phyloP scores from a whole-genome alignment of 768 basidiomycete species.

The Mycena rosella region DNA sequence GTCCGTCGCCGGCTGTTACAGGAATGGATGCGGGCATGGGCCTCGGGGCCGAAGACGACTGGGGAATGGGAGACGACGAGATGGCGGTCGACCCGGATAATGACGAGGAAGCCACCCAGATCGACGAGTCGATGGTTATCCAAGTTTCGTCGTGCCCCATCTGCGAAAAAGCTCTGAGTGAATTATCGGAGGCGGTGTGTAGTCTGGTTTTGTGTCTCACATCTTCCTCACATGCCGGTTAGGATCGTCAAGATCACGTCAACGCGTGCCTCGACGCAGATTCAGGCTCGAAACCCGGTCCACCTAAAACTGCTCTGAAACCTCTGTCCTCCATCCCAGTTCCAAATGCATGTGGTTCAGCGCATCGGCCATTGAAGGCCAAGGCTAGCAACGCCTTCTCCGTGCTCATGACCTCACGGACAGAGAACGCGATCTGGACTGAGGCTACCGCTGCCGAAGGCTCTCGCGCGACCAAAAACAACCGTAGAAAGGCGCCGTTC shows the following conservation, averaged over 20 bases:
- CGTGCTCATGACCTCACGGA: constrained; percentile 89
- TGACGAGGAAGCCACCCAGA: constrained; percentile 35
- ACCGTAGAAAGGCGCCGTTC: constrained; percentile 87
- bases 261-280: constrained; percentile 63
- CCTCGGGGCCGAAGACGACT: constrained; percentile 59
- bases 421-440: constrained; percentile 88
- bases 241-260: constrained; percentile 69
- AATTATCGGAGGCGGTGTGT: constrained; percentile 37
- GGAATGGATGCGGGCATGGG: constrained; percentile 42
- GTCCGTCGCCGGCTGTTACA: constrained; percentile 13
- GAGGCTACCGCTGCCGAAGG: constrained; percentile 73
- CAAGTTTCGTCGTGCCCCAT: constrained; percentile 39
- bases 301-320: constrained; percentile 31
- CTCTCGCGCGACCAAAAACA: constrained; percentile 60
- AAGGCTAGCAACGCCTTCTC: constrained; percentile 68
- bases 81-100: constrained; percentile 47
- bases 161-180: constrained; percentile 43
- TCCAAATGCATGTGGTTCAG: constrained; percentile 29
- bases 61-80: constrained; percentile 85
- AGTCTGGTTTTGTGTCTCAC: background rate
- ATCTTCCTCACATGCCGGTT: background rate
- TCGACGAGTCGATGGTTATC: constrained; percentile 40
- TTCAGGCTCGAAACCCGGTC: constrained; percentile 34
- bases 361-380: constrained; percentile 33
- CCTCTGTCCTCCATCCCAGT: constrained; percentile 43